Percentiles rank a stretch among this genome's conserved stretches.
Evolutionary conservation across 139 green algal genomes (phyloP).

Genomic region (Ettlia oleoabundans): DNA sequence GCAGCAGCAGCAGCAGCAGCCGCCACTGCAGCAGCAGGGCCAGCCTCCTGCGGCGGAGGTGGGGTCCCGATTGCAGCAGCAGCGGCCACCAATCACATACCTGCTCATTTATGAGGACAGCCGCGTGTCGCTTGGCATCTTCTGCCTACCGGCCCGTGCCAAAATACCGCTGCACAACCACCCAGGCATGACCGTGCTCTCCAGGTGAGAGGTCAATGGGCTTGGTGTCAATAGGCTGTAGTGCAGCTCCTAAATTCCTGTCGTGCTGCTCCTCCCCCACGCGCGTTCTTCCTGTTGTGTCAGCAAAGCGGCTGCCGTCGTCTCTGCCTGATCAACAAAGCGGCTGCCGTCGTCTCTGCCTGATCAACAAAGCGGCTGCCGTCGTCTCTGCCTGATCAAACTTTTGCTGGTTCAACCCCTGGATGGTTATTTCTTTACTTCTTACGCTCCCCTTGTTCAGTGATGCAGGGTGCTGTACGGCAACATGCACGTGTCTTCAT

Average conservation of each 20-base stretch:
- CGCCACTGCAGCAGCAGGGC: too few relatives aligned
- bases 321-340: too few relatives aligned
- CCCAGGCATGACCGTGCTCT: constrained; percentile 78
- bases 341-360: too few relatives aligned
- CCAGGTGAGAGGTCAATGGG: constrained; percentile 46
- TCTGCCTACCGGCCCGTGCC: constrained; percentile 73
- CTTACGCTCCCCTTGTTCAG: neutral
- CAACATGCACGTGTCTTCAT: constrained; percentile 75
- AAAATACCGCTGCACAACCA: constrained; percentile 93
- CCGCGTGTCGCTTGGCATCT: constrained; percentile 85
- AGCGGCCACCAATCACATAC: constrained; percentile 77
- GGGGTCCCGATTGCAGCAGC: too few relatives aligned
- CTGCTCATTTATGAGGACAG: constrained; percentile 84
- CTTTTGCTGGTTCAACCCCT: neutral
- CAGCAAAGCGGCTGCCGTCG: too few relatives aligned
- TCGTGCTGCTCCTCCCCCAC: too few relatives aligned
- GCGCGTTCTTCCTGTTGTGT: too few relatives aligned
- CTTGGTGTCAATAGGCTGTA: neutral
- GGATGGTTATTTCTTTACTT: neutral
- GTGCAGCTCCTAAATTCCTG: too few relatives aligned
- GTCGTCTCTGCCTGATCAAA: neutral
- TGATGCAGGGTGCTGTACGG: constrained; percentile 85
- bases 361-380: too few relatives aligned
- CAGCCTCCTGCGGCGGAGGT: too few relatives aligned
- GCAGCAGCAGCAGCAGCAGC: neutral